Percentiles rank a stretch among this genome's conserved stretches.
Evolutionary conservation across 1,284 basidiomycete species (phyloP).

Genomic region (Fomitopsis betulina): DNA sequence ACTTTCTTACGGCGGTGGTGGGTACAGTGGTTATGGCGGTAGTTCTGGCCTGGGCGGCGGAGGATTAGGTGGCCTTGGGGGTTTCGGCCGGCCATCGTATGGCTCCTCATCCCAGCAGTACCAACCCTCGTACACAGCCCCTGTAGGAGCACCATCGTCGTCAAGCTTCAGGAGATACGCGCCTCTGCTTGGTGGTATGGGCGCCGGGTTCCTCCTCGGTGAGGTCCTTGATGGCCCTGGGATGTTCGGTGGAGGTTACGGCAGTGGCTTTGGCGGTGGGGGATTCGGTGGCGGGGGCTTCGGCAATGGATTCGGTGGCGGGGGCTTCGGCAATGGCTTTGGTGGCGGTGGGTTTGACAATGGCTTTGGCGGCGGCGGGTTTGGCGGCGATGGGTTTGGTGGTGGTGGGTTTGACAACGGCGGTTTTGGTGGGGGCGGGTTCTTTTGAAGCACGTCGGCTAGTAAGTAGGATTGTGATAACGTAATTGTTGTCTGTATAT

Average conservation of each 20-base stretch:
- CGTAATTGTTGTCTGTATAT: not conserved
- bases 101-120: not conserved
- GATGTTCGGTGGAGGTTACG: not conserved
- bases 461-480: not conserved
- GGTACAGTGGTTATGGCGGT: slow-evolving; percentile 1
- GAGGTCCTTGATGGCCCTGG: not conserved
- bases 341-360: slow-evolving; percentile 9
- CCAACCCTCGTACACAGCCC: not conserved
- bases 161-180: slow-evolving; percentile 1
- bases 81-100: not conserved
- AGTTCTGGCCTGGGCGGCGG: too few species aligned
- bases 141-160: not conserved
- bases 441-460: not conserved
- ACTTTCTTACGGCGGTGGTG: slow-evolving; percentile 11
- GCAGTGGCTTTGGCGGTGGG: slow-evolving; percentile 6
- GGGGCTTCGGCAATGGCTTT: slow-evolving; percentile 8
- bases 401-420: slow-evolving; percentile 9
- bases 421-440: slow-evolving; percentile 15
- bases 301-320: slow-evolving; percentile 7
- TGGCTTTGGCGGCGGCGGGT: slow-evolving; percentile 15
- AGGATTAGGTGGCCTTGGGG: not conserved
- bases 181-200: not conserved
- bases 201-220: not conserved
- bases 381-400: slow-evolving; percentile 9
- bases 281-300: slow-evolving; percentile 31